These are phyloP conservation scores for Lipomyces kockii DNA, from an alignment of 805 yeast genomes.

Conservation along the genomic window DNA sequence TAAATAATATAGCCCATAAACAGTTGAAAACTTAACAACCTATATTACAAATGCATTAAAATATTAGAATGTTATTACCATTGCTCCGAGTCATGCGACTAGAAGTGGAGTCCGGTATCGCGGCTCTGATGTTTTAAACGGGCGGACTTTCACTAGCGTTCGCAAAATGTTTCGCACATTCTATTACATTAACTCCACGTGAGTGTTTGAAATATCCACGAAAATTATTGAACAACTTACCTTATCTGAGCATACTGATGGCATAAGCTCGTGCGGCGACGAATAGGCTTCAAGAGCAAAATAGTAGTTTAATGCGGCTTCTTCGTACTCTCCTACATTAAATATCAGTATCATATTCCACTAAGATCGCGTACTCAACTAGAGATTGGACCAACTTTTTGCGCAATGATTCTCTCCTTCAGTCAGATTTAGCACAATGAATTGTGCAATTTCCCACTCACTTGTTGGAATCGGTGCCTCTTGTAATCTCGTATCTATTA, in stretches of 20 bases:
- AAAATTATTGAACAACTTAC: conserved; percentile 5
- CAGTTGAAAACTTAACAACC: background rate
- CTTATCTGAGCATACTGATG: conserved; percentile 16
- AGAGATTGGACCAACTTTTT: conserved; percentile 4
- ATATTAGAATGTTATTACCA: background rate
- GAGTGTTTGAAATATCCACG: background rate
- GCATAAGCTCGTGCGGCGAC: conserved; percentile 85
- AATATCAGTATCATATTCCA: background rate
- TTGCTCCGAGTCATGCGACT: background rate
- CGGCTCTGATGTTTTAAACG: conserved; percentile 15
- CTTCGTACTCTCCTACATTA: conserved; percentile 54
- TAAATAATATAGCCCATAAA: background rate
- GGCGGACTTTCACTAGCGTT: conserved; percentile 19
- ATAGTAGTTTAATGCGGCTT: conserved; percentile 89
- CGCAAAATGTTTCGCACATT: conserved; percentile 23
- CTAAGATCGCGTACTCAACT: background rate
- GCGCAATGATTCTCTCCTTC: conserved; percentile 12
- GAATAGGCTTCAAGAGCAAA: conserved; percentile 93
- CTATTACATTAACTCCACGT: conserved; percentile 3
- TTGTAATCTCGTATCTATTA: conserved; percentile 17
- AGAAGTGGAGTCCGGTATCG: conserved; percentile 10
- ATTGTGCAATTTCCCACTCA: conserved; percentile 5
- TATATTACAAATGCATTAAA: background rate
- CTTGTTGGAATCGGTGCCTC: conserved; percentile 6
- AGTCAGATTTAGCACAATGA: conserved; percentile 17